Base-by-base conservation (phyloP, 257 asterid genomes). In the Leonotis leonurus region DNA sequence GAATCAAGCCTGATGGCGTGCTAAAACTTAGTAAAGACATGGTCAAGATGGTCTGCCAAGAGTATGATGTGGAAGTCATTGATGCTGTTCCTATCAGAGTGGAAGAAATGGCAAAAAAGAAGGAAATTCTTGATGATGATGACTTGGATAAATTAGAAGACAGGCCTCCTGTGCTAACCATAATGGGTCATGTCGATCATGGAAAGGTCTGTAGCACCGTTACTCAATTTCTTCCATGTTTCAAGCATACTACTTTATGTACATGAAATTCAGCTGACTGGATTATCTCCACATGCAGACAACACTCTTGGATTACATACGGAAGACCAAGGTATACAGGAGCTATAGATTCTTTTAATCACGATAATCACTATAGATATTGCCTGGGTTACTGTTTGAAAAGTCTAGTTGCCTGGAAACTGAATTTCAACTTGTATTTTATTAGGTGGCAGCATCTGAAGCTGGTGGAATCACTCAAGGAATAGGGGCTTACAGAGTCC, bases 101-200 rank as follows among this genome's bases (percentile, higher is more conserved):
- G 80, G 99, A 89, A 69, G 96, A 87, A 40, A 82, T 83, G 99
- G 97, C 99, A 18, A 93, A 87, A 73, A 93, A 93, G 83, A 89
- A 78, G 81, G 85, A 83, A 71, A 81, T 82, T 60, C 30, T 89
- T 29, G 95, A 89, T 61, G 97, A 85, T 66, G 95, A 87, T 24
- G 99, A 93, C 80, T 65, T 87, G 56, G 97, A 87, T 75, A 85
- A 85, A 27, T 76, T 93, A 70, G 81, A 83, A 81, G 83, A 83
- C 56, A 76, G 99, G 70, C 97, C 99, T 64, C 96, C 99, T 40
- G 95, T 93, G 64, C 68, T 93, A 56, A 89, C 99, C 64, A 89
- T 93, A 67, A 93, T 93, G 99, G 97, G 99, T 22, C 99, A 93
- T 65, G 99, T 93, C 65, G 99, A 93, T 77, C 99, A 93, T 73